Evolutionary conservation across 192 early-diverging fungal genomes (phyloP), one percentile per base, ranked within the genome.

Genomic region (Physocladia obscura): DNA sequence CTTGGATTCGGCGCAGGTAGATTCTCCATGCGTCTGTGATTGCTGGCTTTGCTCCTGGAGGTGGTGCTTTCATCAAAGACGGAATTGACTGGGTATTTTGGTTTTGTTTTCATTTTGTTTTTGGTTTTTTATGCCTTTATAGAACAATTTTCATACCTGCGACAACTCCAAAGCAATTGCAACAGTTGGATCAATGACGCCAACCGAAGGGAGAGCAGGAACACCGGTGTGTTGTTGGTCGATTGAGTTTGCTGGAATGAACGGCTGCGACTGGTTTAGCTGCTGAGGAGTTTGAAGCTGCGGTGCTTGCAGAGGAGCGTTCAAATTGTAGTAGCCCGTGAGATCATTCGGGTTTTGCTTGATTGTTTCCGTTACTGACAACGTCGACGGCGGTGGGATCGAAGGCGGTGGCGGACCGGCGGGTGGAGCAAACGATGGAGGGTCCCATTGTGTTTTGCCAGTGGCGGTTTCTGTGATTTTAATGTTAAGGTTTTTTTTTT

Each of bases 161-260:
- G 35, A 71, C 57, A 75, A 40, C 52, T 71, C 74, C 21, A 75
- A 47, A 17, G 74, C 67, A 54, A 75, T 75, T 21, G 59, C 74
- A 44, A 69, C 58, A 1, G 74, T 75, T 30, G 74, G 56, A 52
- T 75, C 74, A 0, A 71, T 67, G 5, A 59, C 62, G 13, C 52
- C 67, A 4, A 75, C 74, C 5, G 37, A 32, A 11, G 65, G 65
- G n/a, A 56, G 65, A 13, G 40, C 22, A 0, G 50, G 65, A 29
- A 68, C 22, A 8, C 65, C 65, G 26, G 19, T 24, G 52, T 68
- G 65, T 15, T 44, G 34, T 37, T 68, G 65, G 29, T 37, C 22
- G 3, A 11, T 3, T 15, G 65, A 49, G 29, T 68, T 68, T 22
- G 65, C 65, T 6, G 65, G 65, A 57, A 39, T 57, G 34, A 68